A percentile compares a stretch with the other conserved stretches of the same genome.
phyloP scores from a whole-genome alignment of 1,284 basidiomycete genomes.

The Austropuccinia psidii region DNA sequence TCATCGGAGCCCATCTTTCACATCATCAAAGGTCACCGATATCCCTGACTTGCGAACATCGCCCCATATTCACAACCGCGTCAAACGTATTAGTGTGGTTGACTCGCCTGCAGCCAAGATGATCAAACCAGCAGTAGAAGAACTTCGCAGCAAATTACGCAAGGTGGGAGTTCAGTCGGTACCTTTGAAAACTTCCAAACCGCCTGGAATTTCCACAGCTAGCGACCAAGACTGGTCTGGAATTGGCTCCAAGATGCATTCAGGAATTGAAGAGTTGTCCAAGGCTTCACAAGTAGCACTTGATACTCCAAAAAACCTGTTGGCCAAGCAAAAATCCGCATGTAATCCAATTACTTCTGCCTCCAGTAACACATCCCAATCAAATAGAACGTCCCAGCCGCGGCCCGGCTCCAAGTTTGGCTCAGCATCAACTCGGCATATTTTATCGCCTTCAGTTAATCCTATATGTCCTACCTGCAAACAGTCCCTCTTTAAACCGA shows the following conservation, averaged over 20 bases:
- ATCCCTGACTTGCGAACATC: conserved; percentile 25
- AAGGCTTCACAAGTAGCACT: background rate
- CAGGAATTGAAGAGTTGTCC: background rate
- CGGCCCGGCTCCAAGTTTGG: background rate
- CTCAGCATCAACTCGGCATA: background rate
- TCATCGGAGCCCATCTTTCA: background rate
- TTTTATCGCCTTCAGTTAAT: conserved; percentile 26
- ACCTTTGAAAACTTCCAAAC: background rate
- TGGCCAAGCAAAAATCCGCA: background rate
- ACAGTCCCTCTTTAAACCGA: conserved; percentile 19
- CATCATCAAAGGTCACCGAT: conserved; percentile 9
- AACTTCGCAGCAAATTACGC: conserved; percentile 26
- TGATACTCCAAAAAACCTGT: too few relatives aligned
- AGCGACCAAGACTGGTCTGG: background rate
- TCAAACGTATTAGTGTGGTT: background rate
- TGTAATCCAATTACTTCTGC: background rate
- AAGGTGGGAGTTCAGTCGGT: conserved; percentile 22
- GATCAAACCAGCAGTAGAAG: conserved; percentile 32
- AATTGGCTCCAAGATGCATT: background rate
- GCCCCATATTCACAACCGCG: background rate
- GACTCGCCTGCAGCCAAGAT: conserved; percentile 23
- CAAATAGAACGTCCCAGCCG: background rate
- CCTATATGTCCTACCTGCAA: conserved; percentile 32
- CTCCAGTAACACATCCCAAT: background rate
- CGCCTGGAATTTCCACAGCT: background rate